Evolutionary conservation across 1,284 basidiomycete species (phyloP), one percentile per base, ranked within the genome.

Genomic region (Ceratobasidium sp.): DNA sequence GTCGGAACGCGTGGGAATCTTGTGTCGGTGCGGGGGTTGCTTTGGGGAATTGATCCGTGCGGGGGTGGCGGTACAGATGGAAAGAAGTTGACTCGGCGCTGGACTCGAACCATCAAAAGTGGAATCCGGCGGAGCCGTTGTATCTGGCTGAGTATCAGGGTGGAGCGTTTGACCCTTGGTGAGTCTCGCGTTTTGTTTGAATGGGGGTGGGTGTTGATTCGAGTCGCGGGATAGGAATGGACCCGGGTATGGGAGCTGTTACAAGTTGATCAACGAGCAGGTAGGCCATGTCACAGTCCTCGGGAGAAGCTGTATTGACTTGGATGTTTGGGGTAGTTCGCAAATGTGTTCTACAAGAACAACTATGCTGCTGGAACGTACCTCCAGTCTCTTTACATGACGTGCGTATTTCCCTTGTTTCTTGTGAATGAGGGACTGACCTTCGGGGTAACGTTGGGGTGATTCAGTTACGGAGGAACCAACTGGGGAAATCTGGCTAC

Each of bases 401-500:
- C 59, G 57, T 66, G 75, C 72, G 57, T 58, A 5, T 26, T 0
- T 14, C 11, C 11, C 18, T 1, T 18, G 2, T 11, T 16, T 4
- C n/a, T 16, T 6, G 14, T 30, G 21, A 5, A 38, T 11, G 4
- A 38, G 35, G 6, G 35, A 47, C 28, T 21, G 23, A 46, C 58
- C 16, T 44, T 3, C 58, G 18, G 23, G 18, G 41, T 16, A 5
- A 5, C 35, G 35, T 38, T 38, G 35, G 35, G 11, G n/a, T 50
- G 57, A n/a, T n/a, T n/a, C 82, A 81, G 81, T 9, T 84, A 83
- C 59, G 84, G 84, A 16, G 84, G 84, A 0, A 85, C 84, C 3
- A 84, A 84, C 69, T 85, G 84, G 84, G 84, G 84, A 1, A 84
- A 85, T 55, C 75, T 82, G 78, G 81, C 81, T 77, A 75, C 83